Evolutionary conservation across 2,329 filamentous ascomycete species (phyloP), one percentile per base, ranked within the genome.

Genomic region (Pseudogymnoascus pannorum): DNA sequence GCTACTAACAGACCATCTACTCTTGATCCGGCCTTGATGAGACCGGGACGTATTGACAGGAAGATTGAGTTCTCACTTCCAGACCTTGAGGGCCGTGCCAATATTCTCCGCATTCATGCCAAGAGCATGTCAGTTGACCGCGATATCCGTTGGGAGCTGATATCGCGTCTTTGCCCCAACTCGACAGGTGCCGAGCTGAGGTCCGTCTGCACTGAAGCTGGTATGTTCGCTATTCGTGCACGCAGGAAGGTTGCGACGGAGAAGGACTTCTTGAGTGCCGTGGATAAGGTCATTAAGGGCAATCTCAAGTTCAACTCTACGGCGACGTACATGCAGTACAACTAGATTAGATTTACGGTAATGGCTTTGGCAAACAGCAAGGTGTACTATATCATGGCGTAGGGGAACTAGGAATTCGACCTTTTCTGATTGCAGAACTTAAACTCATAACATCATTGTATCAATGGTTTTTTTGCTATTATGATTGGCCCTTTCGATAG

Each of bases 111-210:
- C 58, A 99, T 99, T 71, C 94, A 97, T 79, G 94, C 94, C 70
- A 99, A 97, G 88, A 96, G 91, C 74, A 99, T 99, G 94, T 97
- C 92, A 16, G 94, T 99, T 36, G 94, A 99, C 83, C 87, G 94
- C 60, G 94, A 99, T 73, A 99, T 99, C 72, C 87, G 94, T 77
- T 99, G 94, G 94, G 94, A 99, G 79, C 84, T 99, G 67, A 97
- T 99, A 73, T 97, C 92, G 18, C 88, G 94, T 69, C 82, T 99
- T 66, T 99, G 94, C 78, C 94, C 94, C 67, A 99, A 99, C 78
- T 89, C 92, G 60, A 99, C 94, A 0, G 94, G 94, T 79, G 94
- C 94, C 58, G 94, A 99, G 77, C 78, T 99, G 74, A 86, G 94
- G 71, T 96, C 91, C 78, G 94, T 99, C 64, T 96, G 94, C 68